These are phyloP conservation scores for Austroboletus rostrupii DNA, from an alignment of 1,284 basidiomycete species.

Conservation along the genomic window DNA sequence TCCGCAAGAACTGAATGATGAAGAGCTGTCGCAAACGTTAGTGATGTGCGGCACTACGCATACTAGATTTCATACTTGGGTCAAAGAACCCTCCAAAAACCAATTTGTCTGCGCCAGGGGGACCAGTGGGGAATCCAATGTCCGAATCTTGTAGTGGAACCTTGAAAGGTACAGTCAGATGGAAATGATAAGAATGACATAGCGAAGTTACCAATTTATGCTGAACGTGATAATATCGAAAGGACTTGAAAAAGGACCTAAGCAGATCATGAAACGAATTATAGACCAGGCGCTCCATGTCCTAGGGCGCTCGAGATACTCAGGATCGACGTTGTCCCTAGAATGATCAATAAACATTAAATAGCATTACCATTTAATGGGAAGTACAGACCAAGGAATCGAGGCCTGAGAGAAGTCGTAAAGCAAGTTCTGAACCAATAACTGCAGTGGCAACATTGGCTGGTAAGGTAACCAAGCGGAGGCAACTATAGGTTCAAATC, in stretches of 20 bases:
- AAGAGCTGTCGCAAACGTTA: constrained; percentile 22
- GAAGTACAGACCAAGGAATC: constrained; percentile 26
- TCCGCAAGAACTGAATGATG: constrained; percentile 32
- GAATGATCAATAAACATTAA: background rate
- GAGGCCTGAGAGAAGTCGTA: constrained; percentile 33
- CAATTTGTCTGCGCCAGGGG: constrained; percentile 30
- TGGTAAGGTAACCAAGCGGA: constrained; percentile 32
- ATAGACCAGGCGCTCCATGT: constrained; percentile 31
- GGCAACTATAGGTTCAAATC: constrained; percentile 18
- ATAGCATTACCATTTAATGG: constrained; percentile 3
- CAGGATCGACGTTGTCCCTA: constrained; percentile 32
- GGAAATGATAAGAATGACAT: background rate
- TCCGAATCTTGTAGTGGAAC: constrained; percentile 31
- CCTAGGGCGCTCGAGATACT: constrained; percentile 29
- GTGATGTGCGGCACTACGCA: constrained; percentile 1
- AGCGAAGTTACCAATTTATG: constrained; percentile 25
- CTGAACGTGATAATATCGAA: constrained; percentile 29
- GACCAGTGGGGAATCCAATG: constrained; percentile 25
- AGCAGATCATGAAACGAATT: constrained; percentile 30
- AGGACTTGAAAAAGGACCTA: constrained; percentile 31
- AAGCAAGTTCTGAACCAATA: constrained; percentile 27
- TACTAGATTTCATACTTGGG: constrained; percentile 20
- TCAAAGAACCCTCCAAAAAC: constrained; percentile 31
- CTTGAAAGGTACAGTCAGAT: constrained; percentile 9
- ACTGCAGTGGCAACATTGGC: constrained; percentile 29